A percentile compares a stretch with the other conserved stretches of the same genome.
These are phyloP conservation scores for Cucurbita pepo DNA, from an alignment of 306 rosid species.

Conservation along the genomic window DNA sequence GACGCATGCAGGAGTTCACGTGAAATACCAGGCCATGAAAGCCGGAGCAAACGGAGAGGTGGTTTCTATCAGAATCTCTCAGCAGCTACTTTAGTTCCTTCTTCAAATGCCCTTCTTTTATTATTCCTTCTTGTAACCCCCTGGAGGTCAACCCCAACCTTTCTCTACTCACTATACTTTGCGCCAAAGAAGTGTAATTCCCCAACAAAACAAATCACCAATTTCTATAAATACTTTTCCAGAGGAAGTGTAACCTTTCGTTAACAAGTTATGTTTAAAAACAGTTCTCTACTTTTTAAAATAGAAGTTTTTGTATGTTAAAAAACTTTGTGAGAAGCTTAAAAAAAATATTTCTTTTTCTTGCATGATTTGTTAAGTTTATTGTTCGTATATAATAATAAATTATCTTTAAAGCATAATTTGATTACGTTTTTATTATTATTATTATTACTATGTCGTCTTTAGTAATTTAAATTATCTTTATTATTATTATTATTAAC, in stretches of 20 bases:
- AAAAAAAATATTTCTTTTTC: not conserved
- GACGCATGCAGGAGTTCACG: constrained; percentile 51
- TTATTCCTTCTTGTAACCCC: not conserved
- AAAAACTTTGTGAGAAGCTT: not conserved
- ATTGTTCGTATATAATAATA: not conserved
- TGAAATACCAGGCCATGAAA: constrained; percentile 82
- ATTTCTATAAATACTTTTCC: not conserved
- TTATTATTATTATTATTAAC: no score
- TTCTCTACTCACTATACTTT: not conserved
- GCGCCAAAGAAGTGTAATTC: not conserved
- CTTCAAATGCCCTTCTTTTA: not conserved
- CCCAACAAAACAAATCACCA: not conserved
- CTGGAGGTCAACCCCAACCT: not conserved
- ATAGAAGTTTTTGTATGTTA: not conserved
- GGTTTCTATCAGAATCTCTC: constrained; percentile 79
- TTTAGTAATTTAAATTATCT: no score
- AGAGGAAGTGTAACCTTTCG: not conserved
- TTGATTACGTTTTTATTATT: not conserved
- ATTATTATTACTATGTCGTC: no score
- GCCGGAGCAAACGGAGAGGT: constrained; percentile 71
- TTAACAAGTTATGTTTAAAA: not conserved
- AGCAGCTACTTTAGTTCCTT: constrained; percentile 61
- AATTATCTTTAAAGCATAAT: not conserved
- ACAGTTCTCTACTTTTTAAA: not conserved
- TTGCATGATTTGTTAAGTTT: not conserved